Conservation (phyloP, 2,329 filamentous ascomycete genomes). For the Apiospora pterosperma region DNA sequence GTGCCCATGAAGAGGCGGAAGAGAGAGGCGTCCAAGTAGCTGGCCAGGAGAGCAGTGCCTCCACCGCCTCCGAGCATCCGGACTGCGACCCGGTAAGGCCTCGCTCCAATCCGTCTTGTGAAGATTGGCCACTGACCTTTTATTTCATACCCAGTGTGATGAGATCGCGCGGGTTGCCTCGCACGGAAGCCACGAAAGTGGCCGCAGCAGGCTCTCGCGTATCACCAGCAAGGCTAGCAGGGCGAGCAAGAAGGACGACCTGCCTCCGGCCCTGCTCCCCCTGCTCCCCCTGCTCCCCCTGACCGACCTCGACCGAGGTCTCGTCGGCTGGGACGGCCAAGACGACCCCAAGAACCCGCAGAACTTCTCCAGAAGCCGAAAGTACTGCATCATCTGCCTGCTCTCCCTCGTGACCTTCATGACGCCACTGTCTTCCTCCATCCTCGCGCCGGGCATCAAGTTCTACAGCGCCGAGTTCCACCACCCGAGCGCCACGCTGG, state of each 20-base stretch:
- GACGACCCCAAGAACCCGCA: slow-evolving; percentile 56
- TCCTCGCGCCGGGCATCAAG: slow-evolving; percentile 47
- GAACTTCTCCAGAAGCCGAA: slow-evolving; percentile 52
- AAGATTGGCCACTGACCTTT: neutral
- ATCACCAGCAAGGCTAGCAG: slow-evolving; percentile 23
- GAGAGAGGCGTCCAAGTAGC: neutral
- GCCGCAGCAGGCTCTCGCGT: slow-evolving; percentile 14
- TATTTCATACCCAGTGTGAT: neutral
- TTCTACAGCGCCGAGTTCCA: slow-evolving; percentile 43
- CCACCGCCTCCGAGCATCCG: neutral
- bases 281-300: slow-evolving; percentile 52
- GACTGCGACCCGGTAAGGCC: neutral
- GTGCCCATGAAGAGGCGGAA: neutral
- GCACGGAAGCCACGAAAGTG: neutral
- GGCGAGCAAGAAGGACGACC: slow-evolving; percentile 23
- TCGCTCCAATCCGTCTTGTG: neutral
- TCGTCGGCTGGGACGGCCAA: slow-evolving; percentile 59
- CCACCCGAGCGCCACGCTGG: slow-evolving; percentile 37
- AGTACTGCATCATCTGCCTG: slow-evolving; percentile 55
- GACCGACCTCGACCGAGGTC: slow-evolving; percentile 46
- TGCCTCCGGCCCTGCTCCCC: slow-evolving; percentile 37
- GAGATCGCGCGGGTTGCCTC: neutral
- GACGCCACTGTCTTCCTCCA: slow-evolving; percentile 63
- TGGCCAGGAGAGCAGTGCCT: neutral
- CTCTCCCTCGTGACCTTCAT: slow-evolving; percentile 62